phyloP scores from a whole-genome alignment of 805 yeast species.

The Metschnikowia kunwiensis region DNA sequence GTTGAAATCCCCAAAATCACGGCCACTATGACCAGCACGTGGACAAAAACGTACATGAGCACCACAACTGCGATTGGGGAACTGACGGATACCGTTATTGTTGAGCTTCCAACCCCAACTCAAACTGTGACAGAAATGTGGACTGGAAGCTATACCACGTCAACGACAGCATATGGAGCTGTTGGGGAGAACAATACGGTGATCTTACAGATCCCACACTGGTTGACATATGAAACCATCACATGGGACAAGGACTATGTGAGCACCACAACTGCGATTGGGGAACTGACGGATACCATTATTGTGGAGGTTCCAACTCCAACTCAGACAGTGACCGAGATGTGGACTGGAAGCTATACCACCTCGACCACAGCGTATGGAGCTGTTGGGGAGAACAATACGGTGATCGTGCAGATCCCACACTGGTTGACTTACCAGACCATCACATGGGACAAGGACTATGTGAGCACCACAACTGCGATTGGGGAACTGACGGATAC shows the following conservation, averaged over 20 bases:
- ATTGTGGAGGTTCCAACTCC: slow-evolving; percentile 7
- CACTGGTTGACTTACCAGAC: slow-evolving; percentile 9
- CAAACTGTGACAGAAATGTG: slow-evolving; percentile 8
- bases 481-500: slow-evolving; percentile 5
- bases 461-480: not conserved
- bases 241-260: slow-evolving; percentile 11
- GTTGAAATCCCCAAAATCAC: slow-evolving; percentile 10
- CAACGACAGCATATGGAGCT: slow-evolving; percentile 10
- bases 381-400: slow-evolving; percentile 7
- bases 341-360: slow-evolving; percentile 8
- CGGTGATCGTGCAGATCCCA: slow-evolving; percentile 14
- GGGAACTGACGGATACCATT: slow-evolving; percentile 11
- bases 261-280: slow-evolving; percentile 11
- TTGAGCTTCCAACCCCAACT: slow-evolving; percentile 11
- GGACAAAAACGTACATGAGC: slow-evolving; percentile 5
- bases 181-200: slow-evolving; percentile 12
- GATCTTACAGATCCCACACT: slow-evolving; percentile 14
- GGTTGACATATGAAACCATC: slow-evolving; percentile 9
- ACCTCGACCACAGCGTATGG: slow-evolving; percentile 3
- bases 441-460: slow-evolving; percentile 6
- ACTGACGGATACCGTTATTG: slow-evolving; percentile 21
- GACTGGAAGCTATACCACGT: slow-evolving; percentile 5
- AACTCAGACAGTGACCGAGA: slow-evolving; percentile 11
- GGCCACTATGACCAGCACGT: slow-evolving; percentile 6
- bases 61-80: slow-evolving; percentile 3